Base-by-base conservation (phyloP, 768 basidiomycete genomes). In the Mrakia frigida region DNA sequence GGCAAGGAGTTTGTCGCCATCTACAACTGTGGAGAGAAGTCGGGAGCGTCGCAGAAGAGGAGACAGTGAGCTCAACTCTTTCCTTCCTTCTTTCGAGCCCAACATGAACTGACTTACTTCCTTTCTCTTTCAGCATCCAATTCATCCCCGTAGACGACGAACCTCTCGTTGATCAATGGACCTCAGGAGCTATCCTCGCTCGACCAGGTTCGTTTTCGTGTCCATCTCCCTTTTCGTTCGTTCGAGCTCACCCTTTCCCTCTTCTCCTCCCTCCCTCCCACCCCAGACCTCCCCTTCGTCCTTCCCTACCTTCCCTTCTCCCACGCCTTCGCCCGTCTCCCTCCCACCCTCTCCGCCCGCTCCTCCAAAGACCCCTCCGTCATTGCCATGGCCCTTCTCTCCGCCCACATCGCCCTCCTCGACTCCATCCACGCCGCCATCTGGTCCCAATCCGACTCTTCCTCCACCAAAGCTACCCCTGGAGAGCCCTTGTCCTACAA, bases 161-260 rank as follows among this genome's bases (percentile, higher is more conserved):
- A 46, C 23, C 71, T 21, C 77, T 73, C 25, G 56, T 78, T 28
- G 77, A 78, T 11, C 73, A 78, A 50, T 78, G 77, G 77, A 60
- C 63, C 13, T 6, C 23, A 5, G 46, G 33, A 23, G 73, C 73
- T 2, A 56, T 68, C 37, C 56, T 78, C 13, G 77, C 74, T 31
- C 67, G 69, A n/a, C 68, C 74, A 23, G 77, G 73, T 78, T n/a
- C 39, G 77, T 70, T 33, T 35, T 65, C 35, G 3, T n/a, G n/a
- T n/a, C 33, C 28, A 25, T 60, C 16, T 52, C 70, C 7, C 18
- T 41, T 18, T 39, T 60, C 35, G 21, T 71, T 41, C 21, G 25
- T 31, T 3, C 16, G 63, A n/a, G 31, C 41, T 33, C 9, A 50
- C 11, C 46, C 46, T 18, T 50, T 50, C 46, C 18, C 6, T 46